Percentiles rank a stretch among this genome's conserved stretches.
These are phyloP conservation scores for Penicillium bovifimosum DNA, from an alignment of 495 filamentous ascomycete genomes.

Conservation along the genomic window DNA sequence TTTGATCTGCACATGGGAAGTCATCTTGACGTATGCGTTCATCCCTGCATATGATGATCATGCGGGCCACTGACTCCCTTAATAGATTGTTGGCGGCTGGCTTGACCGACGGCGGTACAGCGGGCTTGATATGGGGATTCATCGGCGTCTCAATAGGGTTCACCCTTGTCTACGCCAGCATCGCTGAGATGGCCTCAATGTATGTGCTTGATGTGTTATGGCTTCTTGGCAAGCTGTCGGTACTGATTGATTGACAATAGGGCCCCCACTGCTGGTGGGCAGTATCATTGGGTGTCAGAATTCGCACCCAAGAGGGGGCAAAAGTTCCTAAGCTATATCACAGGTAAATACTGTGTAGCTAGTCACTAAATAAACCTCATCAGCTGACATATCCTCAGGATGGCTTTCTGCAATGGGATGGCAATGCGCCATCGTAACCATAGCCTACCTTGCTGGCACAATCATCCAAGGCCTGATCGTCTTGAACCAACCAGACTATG, in stretches of 20 bases:
- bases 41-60: neutral
- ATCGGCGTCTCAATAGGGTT: slow-evolving; percentile 44
- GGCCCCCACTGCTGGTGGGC: slow-evolving; percentile 46
- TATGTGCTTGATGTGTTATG: slow-evolving; percentile 17
- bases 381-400: slow-evolving; percentile 23
- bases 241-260: slow-evolving; percentile 15
- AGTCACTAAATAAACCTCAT: neutral
- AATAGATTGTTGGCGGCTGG: slow-evolving; percentile 37
- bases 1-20: slow-evolving; percentile 44
- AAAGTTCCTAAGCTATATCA: slow-evolving; percentile 56
- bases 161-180: slow-evolving; percentile 43
- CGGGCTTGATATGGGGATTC: slow-evolving; percentile 53
- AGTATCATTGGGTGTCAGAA: slow-evolving; percentile 58
- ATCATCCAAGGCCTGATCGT: slow-evolving; percentile 57
- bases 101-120: slow-evolving; percentile 51
- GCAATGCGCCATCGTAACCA: slow-evolving; percentile 51
- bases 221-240: neutral
- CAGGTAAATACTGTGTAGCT: slow-evolving; percentile 36
- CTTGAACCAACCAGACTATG: slow-evolving; percentile 43
- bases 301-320: slow-evolving; percentile 49
- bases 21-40: slow-evolving; percentile 37
- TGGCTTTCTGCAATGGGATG: slow-evolving; percentile 59
- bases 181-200: slow-evolving; percentile 57
- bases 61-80: slow-evolving; percentile 5
- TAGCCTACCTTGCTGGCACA: slow-evolving; percentile 50